Evolutionary conservation across 768 basidiomycete genomes (phyloP).

Genomic region (Mycena chlorophos): DNA sequence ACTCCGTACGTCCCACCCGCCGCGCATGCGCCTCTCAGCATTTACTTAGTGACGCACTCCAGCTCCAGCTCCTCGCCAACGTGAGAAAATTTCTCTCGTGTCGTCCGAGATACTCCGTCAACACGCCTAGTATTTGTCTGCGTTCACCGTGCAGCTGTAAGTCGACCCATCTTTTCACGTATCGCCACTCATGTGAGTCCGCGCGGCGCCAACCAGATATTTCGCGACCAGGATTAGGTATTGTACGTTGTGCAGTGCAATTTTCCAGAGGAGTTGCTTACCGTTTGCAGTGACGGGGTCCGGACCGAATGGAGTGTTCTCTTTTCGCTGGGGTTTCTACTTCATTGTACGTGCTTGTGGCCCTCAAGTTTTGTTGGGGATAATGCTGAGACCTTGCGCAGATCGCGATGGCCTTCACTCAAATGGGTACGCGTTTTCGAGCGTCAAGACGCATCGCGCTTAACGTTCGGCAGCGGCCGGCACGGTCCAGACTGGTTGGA

Average conservation of each 20-base stretch:
- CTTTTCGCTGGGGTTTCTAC: slow-evolving; percentile 1
- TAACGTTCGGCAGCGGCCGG: slow-evolving; percentile 8
- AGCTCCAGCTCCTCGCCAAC: slow-evolving; percentile 18
- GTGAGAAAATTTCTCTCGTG: background rate
- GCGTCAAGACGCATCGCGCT: background rate
- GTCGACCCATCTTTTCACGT: background rate
- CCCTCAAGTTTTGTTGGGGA: too few species aligned
- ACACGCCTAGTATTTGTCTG: slow-evolving; percentile 11
- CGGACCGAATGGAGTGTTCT: too few species aligned
- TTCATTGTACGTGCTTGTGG: too few species aligned
- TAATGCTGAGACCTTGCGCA: background rate
- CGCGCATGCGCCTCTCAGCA: background rate
- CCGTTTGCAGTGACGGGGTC: slow-evolving; percentile 1
- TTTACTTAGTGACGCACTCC: background rate
- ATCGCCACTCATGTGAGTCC: background rate
- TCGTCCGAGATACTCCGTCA: too few species aligned
- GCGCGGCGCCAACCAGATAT: background rate
- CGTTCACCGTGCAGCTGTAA: slow-evolving; percentile 16
- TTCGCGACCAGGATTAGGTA: slow-evolving; percentile 14
- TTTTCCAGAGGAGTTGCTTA: background rate
- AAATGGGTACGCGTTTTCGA: slow-evolving; percentile 6
- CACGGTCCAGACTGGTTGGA: slow-evolving; percentile 6
- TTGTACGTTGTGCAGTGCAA: background rate
- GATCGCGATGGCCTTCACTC: slow-evolving; percentile 4
- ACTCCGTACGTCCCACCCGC: slow-evolving; percentile 5